phyloP scores from a whole-genome alignment of 805 yeast species.

The Candida khao-thaluensis region DNA sequence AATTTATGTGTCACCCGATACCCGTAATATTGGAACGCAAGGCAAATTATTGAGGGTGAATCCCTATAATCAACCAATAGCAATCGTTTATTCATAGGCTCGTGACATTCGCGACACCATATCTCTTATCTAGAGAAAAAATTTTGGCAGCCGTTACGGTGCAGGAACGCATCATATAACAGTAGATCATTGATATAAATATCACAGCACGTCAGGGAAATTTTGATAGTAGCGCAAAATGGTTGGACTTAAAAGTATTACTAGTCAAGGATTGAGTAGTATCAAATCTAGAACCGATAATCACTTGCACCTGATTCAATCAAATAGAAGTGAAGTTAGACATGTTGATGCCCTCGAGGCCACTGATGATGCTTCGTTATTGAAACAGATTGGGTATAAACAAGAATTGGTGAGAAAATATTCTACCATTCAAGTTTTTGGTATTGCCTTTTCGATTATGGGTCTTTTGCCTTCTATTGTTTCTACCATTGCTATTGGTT shows the following conservation, averaged over 20 bases:
- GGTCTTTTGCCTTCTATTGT: conserved; percentile 66
- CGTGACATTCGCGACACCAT: too few relatives aligned
- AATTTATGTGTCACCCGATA: too few relatives aligned
- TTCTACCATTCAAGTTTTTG: conserved; percentile 62
- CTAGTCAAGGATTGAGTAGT: conserved; percentile 12
- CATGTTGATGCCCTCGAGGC: conserved; percentile 19
- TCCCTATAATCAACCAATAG: too few relatives aligned
- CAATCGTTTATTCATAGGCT: too few relatives aligned
- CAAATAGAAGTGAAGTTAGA: conserved; percentile 22
- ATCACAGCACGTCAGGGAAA: too few relatives aligned
- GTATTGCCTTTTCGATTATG: conserved; percentile 72
- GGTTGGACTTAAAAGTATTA: conserved; percentile 2
- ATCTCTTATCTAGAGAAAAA: too few relatives aligned
- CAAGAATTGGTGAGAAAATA: conserved; percentile 65
- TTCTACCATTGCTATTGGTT: conserved; percentile 51
- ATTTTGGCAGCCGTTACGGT: too few relatives aligned
- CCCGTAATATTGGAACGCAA: too few relatives aligned
- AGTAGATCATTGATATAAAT: too few relatives aligned
- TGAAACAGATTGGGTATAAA: conserved; percentile 65
- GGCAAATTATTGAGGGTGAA: too few relatives aligned
- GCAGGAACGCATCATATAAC: too few relatives aligned
- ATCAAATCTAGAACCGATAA: conserved; percentile 10
- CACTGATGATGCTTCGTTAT: conserved; percentile 20
- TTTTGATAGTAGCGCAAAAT: too few relatives aligned
- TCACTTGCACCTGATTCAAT: conserved; percentile 13